These are phyloP conservation scores for Sisymbrium altissimum DNA, from an alignment of 345 rosid genomes.

Conservation along the genomic window DNA sequence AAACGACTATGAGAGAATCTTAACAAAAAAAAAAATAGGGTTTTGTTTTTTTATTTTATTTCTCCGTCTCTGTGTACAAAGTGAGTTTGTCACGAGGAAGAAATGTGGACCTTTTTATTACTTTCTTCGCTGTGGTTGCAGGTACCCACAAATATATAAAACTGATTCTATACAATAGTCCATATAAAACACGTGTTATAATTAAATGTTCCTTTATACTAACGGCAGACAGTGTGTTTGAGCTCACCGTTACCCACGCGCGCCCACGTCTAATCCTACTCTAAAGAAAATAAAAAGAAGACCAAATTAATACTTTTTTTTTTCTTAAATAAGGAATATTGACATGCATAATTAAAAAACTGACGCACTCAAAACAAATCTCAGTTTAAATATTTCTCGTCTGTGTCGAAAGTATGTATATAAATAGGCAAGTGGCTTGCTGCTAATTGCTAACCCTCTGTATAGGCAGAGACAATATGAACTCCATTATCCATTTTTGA, in stretches of 20 bases:
- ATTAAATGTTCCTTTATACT: background rate
- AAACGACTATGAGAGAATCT: background rate
- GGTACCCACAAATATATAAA: background rate
- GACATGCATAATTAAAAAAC: too few relatives aligned
- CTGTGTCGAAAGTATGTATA: background rate
- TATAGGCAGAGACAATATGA: background rate
- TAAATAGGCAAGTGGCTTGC: background rate
- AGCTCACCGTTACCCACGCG: constrained; percentile 16
- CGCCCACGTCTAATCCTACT: background rate
- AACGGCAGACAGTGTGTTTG: constrained; percentile 13
- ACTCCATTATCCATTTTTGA: background rate
- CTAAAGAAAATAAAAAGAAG: too few relatives aligned
- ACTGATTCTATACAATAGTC: background rate
- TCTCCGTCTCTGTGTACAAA: background rate
- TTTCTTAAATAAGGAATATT: too few relatives aligned
- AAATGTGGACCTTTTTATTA: constrained; percentile 17
- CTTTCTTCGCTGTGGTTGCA: constrained; percentile 14
- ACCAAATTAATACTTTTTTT: too few relatives aligned
- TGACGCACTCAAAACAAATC: background rate
- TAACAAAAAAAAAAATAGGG: background rate
- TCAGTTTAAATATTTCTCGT: background rate
- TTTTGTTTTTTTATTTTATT: background rate
- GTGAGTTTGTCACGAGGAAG: constrained; percentile 25
- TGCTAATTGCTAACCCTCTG: background rate
- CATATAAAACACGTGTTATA: constrained; percentile 29